Conservation (phyloP, 75 land plant genomes). For the Azolla pinnata region DNA sequence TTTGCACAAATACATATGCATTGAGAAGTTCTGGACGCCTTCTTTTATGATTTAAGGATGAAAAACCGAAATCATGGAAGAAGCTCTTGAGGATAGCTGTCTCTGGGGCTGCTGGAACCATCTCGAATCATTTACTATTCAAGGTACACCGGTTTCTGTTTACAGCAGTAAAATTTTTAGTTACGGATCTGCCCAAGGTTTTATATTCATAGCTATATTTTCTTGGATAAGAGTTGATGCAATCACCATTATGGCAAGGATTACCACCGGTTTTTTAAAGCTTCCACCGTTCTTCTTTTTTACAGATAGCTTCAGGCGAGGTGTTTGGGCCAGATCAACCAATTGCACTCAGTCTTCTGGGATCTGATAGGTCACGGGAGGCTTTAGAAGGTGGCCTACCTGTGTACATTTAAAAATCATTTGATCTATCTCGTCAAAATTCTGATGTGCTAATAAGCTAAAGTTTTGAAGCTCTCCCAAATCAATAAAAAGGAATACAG, state of each 20-base stretch:
- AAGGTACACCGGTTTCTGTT: constrained; percentile 41
- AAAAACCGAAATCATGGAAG: constrained; percentile 82
- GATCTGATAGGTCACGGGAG: constrained; percentile 69
- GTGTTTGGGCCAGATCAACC: constrained; percentile 97
- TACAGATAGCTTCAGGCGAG: constrained; percentile 89
- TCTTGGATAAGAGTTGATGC: background rate
- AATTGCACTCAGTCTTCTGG: constrained; percentile 68
- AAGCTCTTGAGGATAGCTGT: constrained; percentile 71
- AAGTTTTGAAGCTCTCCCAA: background rate
- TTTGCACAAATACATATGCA: background rate
- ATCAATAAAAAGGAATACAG: background rate
- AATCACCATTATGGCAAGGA: background rate
- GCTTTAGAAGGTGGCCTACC: constrained; percentile 98
- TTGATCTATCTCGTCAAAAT: too few species aligned
- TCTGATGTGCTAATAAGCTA: too few species aligned
- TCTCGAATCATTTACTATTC: constrained; percentile 90
- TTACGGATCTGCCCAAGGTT: too few species aligned
- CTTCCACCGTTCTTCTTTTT: too few species aligned
- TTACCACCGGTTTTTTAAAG: too few species aligned
- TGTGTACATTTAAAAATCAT: too few species aligned
- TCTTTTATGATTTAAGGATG: constrained; percentile 34
- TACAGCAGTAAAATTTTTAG: background rate
- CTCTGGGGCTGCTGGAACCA: constrained; percentile 97
- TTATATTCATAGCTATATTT: background rate
- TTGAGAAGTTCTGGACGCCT: background rate